Percentiles rank a stretch among this genome's conserved stretches.
phyloP scores from a whole-genome alignment of 306 rosid genomes.

The Biancaea sappan region DNA sequence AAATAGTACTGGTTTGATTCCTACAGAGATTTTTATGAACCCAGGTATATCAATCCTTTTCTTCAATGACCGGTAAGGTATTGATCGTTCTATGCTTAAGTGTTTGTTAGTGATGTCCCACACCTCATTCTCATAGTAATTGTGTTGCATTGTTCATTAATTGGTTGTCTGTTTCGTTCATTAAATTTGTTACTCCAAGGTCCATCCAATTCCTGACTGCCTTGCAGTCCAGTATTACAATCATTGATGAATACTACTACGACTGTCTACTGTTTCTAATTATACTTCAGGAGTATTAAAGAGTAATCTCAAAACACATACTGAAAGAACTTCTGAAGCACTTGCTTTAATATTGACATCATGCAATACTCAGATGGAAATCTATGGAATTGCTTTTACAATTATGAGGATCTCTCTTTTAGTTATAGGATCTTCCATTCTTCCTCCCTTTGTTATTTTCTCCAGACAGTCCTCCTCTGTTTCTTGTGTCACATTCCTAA shows the following conservation, averaged over 20 bases:
- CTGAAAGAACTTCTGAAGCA: background rate
- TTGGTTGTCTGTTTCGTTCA: background rate
- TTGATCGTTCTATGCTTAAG: background rate
- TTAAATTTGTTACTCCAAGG: background rate
- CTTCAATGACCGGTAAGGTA: background rate
- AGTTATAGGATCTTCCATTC: background rate
- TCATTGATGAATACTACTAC: background rate
- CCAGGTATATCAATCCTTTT: constrained; percentile 46
- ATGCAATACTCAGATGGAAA: background rate
- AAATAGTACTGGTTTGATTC: constrained; percentile 15
- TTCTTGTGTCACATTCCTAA: background rate
- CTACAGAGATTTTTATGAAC: constrained; percentile 35
- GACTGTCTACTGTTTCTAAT: background rate
- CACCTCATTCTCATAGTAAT: background rate
- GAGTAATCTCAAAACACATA: background rate
- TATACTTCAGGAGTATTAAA: background rate
- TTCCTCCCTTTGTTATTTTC: background rate
- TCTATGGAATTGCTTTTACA: background rate
- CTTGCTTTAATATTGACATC: background rate
- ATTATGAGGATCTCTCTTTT: background rate
- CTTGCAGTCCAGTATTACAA: background rate
- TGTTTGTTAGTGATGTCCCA: background rate
- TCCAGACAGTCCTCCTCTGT: background rate
- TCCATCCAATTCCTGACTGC: background rate
- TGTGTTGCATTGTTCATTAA: background rate